Evolutionary conservation across 176 grass and related monocot species (phyloP).

Genomic region (Elymus sibiricus): DNA sequence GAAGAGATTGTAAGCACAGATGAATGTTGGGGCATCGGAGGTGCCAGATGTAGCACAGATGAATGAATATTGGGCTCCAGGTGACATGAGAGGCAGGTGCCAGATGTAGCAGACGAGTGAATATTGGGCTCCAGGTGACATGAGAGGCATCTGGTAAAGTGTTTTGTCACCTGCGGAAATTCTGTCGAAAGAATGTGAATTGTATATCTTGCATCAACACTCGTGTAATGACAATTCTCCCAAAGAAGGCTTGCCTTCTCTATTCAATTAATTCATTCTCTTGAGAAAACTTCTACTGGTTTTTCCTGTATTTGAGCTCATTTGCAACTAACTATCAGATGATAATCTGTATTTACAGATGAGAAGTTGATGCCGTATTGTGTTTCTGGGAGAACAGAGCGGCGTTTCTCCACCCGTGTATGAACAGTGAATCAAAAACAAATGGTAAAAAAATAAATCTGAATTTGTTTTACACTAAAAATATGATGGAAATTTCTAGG

Average conservation of each 20-base stretch:
- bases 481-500: too few species aligned
- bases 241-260: slow-evolving; percentile 21
- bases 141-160: not conserved
- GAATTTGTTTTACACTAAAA: too few species aligned
- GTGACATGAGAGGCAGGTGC: not conserved
- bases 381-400: not conserved
- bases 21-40: not conserved
- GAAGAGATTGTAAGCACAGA: slow-evolving; percentile 70
- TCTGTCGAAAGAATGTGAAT: not conserved
- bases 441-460: too few species aligned
- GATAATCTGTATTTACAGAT: not conserved
- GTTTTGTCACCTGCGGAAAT: not conserved
- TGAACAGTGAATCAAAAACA: too few species aligned
- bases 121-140: not conserved
- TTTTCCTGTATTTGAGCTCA: not conserved
- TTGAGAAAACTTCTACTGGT: not conserved
- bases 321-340: slow-evolving; percentile 5
- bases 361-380: not conserved
- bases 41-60: not conserved
- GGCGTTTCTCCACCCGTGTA: too few species aligned
- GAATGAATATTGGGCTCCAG: not conserved
- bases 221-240: not conserved
- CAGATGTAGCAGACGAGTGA: not conserved
- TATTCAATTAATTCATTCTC: slow-evolving; percentile 21
- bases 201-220: slow-evolving; percentile 7